These are phyloP conservation scores for Styphnolobium japonicum DNA, from an alignment of 306 rosid species.

Conservation along the genomic window DNA sequence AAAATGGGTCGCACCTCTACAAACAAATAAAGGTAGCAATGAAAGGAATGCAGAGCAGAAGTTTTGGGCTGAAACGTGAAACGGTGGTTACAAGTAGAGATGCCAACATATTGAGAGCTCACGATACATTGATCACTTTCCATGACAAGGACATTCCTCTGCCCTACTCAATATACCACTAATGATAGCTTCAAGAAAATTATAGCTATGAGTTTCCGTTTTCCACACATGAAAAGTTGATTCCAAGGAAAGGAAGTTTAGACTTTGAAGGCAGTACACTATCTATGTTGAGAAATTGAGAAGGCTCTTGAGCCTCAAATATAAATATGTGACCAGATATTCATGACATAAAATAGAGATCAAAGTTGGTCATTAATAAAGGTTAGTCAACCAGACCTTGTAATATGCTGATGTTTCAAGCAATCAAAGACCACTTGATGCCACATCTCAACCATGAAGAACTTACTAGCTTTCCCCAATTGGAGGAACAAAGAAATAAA, in stretches of 20 bases:
- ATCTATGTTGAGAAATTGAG: slow-evolving; percentile 9
- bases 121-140: neutral
- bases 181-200: neutral
- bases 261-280: neutral
- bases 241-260: neutral
- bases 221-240: neutral
- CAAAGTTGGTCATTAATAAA: neutral
- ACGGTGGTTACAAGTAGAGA: neutral
- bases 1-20: slow-evolving; percentile 88
- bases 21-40: slow-evolving; percentile 18
- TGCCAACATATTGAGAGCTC: neutral
- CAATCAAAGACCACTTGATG: neutral
- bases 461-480: neutral
- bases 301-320: neutral
- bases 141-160: neutral
- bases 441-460: neutral
- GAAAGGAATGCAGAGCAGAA: slow-evolving; percentile 17
- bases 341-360: neutral
- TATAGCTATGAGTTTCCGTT: neutral
- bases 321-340: neutral
- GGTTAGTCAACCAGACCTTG: neutral
- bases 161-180: neutral
- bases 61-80: neutral
- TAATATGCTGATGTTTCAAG: neutral
- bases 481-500: neutral